Evolutionary conservation across 2,329 filamentous ascomycete species (phyloP), one percentile per base, ranked within the genome.

Genomic region (Ophiosphaerella narmari): DNA sequence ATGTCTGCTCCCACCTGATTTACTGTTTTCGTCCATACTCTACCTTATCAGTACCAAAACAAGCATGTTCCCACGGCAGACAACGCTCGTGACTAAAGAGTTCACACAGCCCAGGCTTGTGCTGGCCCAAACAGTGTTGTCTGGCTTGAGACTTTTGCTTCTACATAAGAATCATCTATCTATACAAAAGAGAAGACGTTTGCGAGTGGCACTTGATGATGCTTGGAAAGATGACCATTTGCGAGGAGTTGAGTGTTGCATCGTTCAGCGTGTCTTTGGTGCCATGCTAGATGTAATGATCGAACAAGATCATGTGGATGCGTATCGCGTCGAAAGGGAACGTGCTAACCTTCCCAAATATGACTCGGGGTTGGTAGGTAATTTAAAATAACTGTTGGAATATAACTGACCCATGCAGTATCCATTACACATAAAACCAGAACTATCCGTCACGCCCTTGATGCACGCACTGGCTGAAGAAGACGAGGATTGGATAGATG

Each of bases 171-270:
- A 71, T 23, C 23, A 40, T 23, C 42, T 72, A 12, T 42, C 48
- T 5, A 31, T 57, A n/a, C 63, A 69, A 7, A 57, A 65, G 21
- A 69, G 63, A 45, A 55, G 62, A 16, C 64, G 63, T 26, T 50
- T 74, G 32, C 68, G 70, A 34, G 53, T 52, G 23, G 62, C 63
- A 29, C 72, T 74, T 46, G 64, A 67, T 26, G 50, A 54, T 3
- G 68, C 70, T 34, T 74, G 70, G 70, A 61, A 66, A 37, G 59
- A 72, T 39, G 62, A 68, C 34, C 63, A 68, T 45, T 46, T 72
- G 7, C 62, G 61, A n/a, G 62, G 57, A 12, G 62, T 62, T 11
- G 71, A 74, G 46, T 50, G 60, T 7, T 72, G 69, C 51, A 50
- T 74, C 43, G 59, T 72, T 34, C 67, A 59, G 21, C 62, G 67